phyloP scores from a whole-genome alignment of 371 early-diverging fungal genomes.

The Parasitella parasitica region DNA sequence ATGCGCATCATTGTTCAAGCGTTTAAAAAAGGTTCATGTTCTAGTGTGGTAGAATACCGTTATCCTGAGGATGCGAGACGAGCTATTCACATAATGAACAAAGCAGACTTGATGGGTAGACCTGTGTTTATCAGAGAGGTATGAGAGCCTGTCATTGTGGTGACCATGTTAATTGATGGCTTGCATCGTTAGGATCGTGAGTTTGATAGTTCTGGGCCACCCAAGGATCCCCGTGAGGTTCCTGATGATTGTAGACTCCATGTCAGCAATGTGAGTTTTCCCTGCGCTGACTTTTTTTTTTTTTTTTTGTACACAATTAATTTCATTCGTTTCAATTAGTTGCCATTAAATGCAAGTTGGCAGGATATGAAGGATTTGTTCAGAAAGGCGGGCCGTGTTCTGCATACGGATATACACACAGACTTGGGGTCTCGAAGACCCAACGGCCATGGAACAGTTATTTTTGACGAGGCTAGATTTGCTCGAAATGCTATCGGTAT shows the following conservation, averaged over 20 bases:
- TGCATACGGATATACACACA: slow-evolving; percentile 72
- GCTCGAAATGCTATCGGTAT: slow-evolving; percentile 71
- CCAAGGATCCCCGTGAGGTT: slow-evolving; percentile 48
- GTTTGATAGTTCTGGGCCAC: slow-evolving; percentile 41
- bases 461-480: slow-evolving; percentile 67
- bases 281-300: too few species aligned
- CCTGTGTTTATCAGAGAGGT: slow-evolving; percentile 73
- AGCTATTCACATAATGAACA: slow-evolving; percentile 75
- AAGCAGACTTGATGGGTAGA: slow-evolving; percentile 74
- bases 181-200: slow-evolving; percentile 53
- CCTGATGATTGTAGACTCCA: slow-evolving; percentile 62
- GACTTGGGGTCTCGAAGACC: slow-evolving; percentile 61
- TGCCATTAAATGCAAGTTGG: slow-evolving; percentile 77
- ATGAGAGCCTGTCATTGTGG: background rate
- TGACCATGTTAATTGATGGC: background rate
- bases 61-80: slow-evolving; percentile 77
- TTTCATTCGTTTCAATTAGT: too few species aligned
- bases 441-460: slow-evolving; percentile 75
- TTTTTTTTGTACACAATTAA: too few species aligned
- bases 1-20: background rate
- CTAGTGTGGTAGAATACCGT: slow-evolving; percentile 78
- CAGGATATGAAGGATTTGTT: slow-evolving; percentile 85
- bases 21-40: background rate
- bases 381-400: slow-evolving; percentile 70
- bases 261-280: slow-evolving; percentile 66